Percentiles rank a stretch among this genome's conserved stretches.
phyloP scores from a whole-genome alignment of 2,329 filamentous ascomycete species.

The Penicillium sp. region DNA sequence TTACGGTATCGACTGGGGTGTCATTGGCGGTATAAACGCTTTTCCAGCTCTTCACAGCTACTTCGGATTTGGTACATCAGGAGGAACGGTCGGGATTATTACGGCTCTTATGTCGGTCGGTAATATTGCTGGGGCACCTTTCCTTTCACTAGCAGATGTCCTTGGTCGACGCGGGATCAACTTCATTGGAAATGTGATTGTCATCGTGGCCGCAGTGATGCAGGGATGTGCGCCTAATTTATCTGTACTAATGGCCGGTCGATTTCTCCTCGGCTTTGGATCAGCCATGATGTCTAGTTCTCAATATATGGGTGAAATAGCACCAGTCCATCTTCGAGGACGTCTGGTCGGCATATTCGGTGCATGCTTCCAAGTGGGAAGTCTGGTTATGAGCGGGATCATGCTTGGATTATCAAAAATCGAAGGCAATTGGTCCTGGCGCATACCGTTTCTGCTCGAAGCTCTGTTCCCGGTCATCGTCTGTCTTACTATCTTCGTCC shows the following conservation, averaged over 20 bases:
- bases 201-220: slow-evolving; percentile 43
- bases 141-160: slow-evolving; percentile 49
- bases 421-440: slow-evolving; percentile 36
- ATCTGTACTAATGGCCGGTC: slow-evolving; percentile 35
- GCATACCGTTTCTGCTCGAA: slow-evolving; percentile 43
- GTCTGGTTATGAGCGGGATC: slow-evolving; percentile 39
- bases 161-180: slow-evolving; percentile 51
- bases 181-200: slow-evolving; percentile 44
- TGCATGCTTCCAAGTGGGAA: slow-evolving; percentile 46
- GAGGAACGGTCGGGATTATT: slow-evolving; percentile 40
- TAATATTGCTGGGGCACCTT: slow-evolving; percentile 46
- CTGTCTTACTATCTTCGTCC: slow-evolving; percentile 40
- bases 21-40: slow-evolving; percentile 47
- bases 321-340: slow-evolving; percentile 34
- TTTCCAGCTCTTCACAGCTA: slow-evolving; percentile 42
- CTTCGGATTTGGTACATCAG: slow-evolving; percentile 41
- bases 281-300: slow-evolving; percentile 35
- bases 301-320: slow-evolving; percentile 38
- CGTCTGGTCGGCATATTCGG: slow-evolving; percentile 47
- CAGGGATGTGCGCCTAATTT: slow-evolving; percentile 29
- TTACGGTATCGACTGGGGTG: slow-evolving; percentile 49
- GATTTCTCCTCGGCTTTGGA: slow-evolving; percentile 37
- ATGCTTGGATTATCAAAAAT: slow-evolving; percentile 42
- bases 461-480: slow-evolving; percentile 46
- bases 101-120: slow-evolving; percentile 49